A percentile compares a stretch with the other conserved stretches of the same genome.
These are phyloP conservation scores for Penicillium sp. DNA, from an alignment of 2,329 filamentous ascomycete genomes.

Conservation along the genomic window DNA sequence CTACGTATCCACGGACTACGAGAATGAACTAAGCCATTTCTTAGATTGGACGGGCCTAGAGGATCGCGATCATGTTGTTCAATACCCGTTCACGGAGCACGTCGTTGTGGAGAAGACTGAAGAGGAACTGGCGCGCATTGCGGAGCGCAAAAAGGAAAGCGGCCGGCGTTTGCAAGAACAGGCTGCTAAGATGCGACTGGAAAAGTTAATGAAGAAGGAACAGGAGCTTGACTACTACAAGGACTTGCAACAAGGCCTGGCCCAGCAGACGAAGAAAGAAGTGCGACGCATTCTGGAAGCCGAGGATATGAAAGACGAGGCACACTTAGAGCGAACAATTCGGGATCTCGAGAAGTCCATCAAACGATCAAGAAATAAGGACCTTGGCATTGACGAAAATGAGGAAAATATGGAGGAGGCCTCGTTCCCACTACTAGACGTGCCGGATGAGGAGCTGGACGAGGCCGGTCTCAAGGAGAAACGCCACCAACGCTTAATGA, in stretches of 20 bases:
- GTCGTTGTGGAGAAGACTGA: constrained; percentile 86
- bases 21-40: constrained; percentile 68
- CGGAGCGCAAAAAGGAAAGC: constrained; percentile 92
- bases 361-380: constrained; percentile 85
- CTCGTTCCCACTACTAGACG: constrained; percentile 81
- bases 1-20: constrained; percentile 82
- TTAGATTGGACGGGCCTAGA: constrained; percentile 91
- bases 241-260: constrained; percentile 68
- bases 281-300: constrained; percentile 78
- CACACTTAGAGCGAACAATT: constrained; percentile 75
- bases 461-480: constrained; percentile 90
- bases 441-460: constrained; percentile 88
- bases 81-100: constrained; percentile 92
- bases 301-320: constrained; percentile 89
- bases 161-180: constrained; percentile 89
- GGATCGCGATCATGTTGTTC: constrained; percentile 80
- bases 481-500: constrained; percentile 84
- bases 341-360: constrained; percentile 89
- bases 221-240: constrained; percentile 93
- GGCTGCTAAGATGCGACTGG: constrained; percentile 92
- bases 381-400: constrained; percentile 81
- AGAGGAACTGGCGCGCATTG: constrained; percentile 83
- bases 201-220: constrained; percentile 93
- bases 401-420: constrained; percentile 71
- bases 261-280: constrained; percentile 84